Evolutionary conservation across 352 stramenopile species (phyloP).

Genomic region (Pythium biforme): DNA sequence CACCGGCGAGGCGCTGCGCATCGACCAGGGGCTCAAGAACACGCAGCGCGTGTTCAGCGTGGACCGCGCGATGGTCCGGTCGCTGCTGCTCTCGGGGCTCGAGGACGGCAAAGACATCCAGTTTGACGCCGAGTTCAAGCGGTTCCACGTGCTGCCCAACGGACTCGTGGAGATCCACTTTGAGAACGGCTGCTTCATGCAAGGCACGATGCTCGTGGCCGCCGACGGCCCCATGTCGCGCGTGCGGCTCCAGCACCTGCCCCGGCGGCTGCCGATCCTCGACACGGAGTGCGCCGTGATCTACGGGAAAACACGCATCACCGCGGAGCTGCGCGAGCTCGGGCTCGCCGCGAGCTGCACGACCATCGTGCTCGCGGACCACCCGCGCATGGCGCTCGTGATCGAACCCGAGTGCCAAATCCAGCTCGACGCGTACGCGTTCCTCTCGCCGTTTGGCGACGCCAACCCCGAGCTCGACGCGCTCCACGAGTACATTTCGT

Average conservation of each 20-base stretch:
- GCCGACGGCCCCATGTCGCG: constrained; percentile 62
- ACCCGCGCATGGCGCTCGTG: constrained; percentile 52
- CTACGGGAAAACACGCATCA: constrained; percentile 65
- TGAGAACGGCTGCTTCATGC: constrained; percentile 45
- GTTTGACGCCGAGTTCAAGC: constrained; percentile 55
- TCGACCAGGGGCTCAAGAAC: background rate
- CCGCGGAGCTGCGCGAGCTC: constrained; percentile 40
- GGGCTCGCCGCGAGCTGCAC: constrained; percentile 48
- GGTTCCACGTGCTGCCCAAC: constrained; percentile 38
- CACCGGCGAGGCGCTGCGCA: constrained; percentile 17
- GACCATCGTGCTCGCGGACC: constrained; percentile 42
- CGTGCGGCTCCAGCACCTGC: constrained; percentile 57
- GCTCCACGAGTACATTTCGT: constrained; percentile 58
- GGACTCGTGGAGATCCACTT: constrained; percentile 50
- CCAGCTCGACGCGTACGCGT: constrained; percentile 33
- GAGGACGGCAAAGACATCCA: constrained; percentile 45
- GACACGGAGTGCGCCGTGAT: constrained; percentile 66
- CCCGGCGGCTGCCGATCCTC: constrained; percentile 39
- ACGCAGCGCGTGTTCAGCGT: constrained; percentile 12
- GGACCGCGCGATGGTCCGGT: constrained; percentile 29
- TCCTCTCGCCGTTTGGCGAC: constrained; percentile 21
- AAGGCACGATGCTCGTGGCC: constrained; percentile 50
- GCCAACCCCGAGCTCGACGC: constrained; percentile 22
- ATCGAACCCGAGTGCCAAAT: constrained; percentile 50
- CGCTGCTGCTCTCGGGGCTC: constrained; percentile 41